Percentiles rank a stretch among this genome's conserved stretches.
These are phyloP conservation scores for Chalciporus piperatoides DNA, from an alignment of 1,284 basidiomycete species.

Conservation along the genomic window DNA sequence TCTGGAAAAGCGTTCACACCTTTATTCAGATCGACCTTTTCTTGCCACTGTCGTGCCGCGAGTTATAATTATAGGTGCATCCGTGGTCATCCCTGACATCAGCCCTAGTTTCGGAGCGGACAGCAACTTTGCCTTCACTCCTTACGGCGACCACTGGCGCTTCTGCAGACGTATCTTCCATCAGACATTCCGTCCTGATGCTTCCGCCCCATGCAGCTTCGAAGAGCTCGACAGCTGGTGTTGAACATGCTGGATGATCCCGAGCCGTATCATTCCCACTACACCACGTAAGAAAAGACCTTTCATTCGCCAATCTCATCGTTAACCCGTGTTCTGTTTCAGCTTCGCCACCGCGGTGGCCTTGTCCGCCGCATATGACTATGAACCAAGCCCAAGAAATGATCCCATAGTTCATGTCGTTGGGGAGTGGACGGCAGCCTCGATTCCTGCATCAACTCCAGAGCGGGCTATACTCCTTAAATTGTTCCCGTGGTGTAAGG, in stretches of 20 bases:
- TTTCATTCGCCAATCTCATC: no score
- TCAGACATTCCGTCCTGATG: conserved; percentile 1
- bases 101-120: not conserved
- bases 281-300: not conserved
- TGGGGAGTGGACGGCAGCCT: not conserved
- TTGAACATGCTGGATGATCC: conserved; percentile 2
- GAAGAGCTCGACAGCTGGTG: conserved; percentile 1
- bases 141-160: not conserved
- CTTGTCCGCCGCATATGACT: conserved; percentile 11
- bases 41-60: conserved; percentile 4
- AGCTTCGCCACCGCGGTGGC: conserved; percentile 13
- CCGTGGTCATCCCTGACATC: not conserved
- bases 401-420: conserved; percentile 9
- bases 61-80: not conserved
- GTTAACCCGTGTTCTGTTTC: no score
- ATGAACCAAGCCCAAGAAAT: conserved; percentile 4
- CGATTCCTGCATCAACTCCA: not conserved
- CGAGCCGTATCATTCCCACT: not conserved
- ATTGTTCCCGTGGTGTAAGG: conserved; percentile 9
- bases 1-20: conserved; percentile 21
- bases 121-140: not conserved
- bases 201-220: conserved; percentile 5
- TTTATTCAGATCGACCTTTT: conserved; percentile 25
- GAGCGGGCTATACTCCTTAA: not conserved
- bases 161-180: conserved; percentile 1